Percentiles rank a stretch among this genome's conserved stretches.
Evolutionary conservation across 1,284 basidiomycete species (phyloP).

Genomic region (Ceratobasidium sp.): DNA sequence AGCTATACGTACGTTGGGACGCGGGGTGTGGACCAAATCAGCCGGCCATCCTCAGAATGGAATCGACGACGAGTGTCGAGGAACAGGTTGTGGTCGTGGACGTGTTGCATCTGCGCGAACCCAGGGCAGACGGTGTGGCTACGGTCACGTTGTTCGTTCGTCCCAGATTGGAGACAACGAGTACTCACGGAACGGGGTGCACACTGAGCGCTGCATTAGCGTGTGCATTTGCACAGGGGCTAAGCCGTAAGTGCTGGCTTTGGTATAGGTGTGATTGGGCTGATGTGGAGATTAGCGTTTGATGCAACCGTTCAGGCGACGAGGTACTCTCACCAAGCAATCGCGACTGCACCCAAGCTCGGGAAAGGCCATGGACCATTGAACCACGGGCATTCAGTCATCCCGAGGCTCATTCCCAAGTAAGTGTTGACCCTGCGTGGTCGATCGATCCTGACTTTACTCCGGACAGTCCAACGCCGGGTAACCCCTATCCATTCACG

Average conservation of each 20-base stretch:
- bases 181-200: constrained; percentile 94
- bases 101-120: constrained; percentile 61
- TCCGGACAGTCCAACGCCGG: constrained; percentile 60
- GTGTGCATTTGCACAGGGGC: constrained; percentile 65
- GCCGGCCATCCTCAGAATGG: constrained; percentile 28
- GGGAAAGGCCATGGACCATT: constrained; percentile 86
- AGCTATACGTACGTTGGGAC: constrained; percentile 25
- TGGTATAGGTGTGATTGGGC: constrained; percentile 1
- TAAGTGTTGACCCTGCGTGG: constrained; percentile 46
- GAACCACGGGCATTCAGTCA: constrained; percentile 80
- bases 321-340: constrained; percentile 77
- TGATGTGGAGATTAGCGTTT: constrained; percentile 10
- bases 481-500: constrained; percentile 72
- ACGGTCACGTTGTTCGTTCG: constrained; percentile 64
- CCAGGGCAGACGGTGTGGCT: constrained; percentile 41
- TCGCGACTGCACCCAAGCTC: constrained; percentile 68
- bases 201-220: constrained; percentile 87
- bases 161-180: constrained; percentile 69
- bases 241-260: constrained; percentile 52
- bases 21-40: constrained; percentile 38
- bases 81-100: constrained; percentile 70
- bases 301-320: constrained; percentile 60
- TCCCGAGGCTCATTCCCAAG: constrained; percentile 61
- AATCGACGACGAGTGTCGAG: background rate
- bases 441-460: background rate